Evolutionary conservation across 2,329 filamentous ascomycete species (phyloP).

Genomic region (Paecilomyces formosus): DNA sequence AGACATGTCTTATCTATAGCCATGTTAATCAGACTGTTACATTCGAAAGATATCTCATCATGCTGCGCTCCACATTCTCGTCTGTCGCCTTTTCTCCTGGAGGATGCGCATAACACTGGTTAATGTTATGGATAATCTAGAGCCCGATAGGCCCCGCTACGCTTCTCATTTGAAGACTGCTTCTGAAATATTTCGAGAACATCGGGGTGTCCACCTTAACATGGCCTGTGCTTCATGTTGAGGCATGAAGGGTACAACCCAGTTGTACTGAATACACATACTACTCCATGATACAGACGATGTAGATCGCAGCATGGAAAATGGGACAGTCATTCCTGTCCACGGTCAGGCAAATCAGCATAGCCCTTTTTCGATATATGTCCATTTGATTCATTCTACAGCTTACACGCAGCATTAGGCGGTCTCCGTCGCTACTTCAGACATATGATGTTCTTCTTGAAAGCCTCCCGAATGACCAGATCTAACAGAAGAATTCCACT

Average conservation of each 20-base stretch:
- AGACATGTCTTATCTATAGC: neutral
- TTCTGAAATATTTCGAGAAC: neutral
- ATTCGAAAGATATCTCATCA: neutral
- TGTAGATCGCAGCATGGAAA: neutral
- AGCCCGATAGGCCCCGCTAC: too few species aligned
- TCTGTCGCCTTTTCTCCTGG: too few species aligned
- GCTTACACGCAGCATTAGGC: neutral
- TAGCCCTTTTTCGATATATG: neutral
- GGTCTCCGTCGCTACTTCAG: neutral
- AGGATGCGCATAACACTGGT: too few species aligned
- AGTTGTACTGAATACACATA: too few species aligned
- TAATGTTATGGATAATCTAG: too few species aligned
- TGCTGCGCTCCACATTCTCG: too few species aligned
- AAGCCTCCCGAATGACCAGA: neutral
- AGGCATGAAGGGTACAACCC: neutral
- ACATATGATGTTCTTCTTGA: neutral
- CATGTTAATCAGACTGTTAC: neutral
- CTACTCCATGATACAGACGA: neutral
- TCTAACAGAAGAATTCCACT: neutral
- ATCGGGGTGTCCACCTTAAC: neutral
- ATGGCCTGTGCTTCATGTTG: neutral
- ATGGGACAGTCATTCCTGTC: neutral
- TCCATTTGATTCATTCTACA: neutral
- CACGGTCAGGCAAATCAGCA: neutral
- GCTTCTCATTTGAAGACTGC: too few species aligned